Evolutionary conservation across 2,329 filamentous ascomycete genomes (phyloP).

Genomic region (Pochonia chlamydosporia): DNA sequence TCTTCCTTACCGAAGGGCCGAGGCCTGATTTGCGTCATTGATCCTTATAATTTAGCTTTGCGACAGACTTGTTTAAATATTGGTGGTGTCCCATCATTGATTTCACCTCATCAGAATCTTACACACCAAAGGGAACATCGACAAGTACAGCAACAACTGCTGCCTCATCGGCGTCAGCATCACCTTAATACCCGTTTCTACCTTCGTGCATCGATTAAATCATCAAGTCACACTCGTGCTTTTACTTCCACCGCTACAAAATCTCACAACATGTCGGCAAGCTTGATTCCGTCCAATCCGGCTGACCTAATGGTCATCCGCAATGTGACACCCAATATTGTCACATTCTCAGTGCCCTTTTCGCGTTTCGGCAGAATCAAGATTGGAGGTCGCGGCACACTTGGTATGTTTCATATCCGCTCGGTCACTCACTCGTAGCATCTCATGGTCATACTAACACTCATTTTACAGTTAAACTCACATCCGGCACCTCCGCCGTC

Average conservation of each 20-base stretch:
- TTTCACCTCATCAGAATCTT: neutral
- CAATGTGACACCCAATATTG: slow-evolving; percentile 71
- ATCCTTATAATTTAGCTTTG: slow-evolving; percentile 3
- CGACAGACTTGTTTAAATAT: neutral
- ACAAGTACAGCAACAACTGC: neutral
- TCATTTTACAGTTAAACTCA: slow-evolving; percentile 59
- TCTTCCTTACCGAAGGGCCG: neutral
- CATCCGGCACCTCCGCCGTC: slow-evolving; percentile 72
- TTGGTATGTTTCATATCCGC: slow-evolving; percentile 49
- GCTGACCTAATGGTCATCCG: slow-evolving; percentile 86
- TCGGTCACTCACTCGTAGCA: neutral
- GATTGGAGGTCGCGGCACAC: slow-evolving; percentile 80
- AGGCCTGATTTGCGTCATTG: slow-evolving; percentile 3
- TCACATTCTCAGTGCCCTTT: slow-evolving; percentile 80
- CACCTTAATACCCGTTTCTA: neutral
- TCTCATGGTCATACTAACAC: neutral
- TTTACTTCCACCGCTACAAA: slow-evolving; percentile 11
- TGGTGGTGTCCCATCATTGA: neutral
- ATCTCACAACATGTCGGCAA: slow-evolving; percentile 47
- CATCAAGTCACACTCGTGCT: neutral
- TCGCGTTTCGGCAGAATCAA: slow-evolving; percentile 71
- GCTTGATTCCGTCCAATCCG: slow-evolving; percentile 65
- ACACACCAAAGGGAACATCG: neutral
- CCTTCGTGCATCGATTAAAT: neutral
- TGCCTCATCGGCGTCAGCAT: neutral